Conservation (phyloP, 306 rosid genomes). For the Castanea mollissima region DNA sequence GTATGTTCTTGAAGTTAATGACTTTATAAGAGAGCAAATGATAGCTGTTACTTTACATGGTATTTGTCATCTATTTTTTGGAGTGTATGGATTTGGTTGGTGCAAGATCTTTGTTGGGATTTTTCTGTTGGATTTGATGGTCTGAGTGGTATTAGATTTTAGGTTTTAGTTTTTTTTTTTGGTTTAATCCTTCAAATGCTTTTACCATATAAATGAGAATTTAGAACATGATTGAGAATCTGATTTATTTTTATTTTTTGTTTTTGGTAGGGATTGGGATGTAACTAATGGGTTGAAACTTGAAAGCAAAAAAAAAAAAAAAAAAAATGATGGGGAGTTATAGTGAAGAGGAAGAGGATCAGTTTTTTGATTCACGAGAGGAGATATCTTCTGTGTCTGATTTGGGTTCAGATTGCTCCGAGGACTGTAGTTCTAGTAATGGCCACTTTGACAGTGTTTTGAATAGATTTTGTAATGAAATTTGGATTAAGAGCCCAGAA, state of each 20-base stretch:
- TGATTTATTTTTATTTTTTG: background rate
- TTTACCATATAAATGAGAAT: constrained; percentile 9
- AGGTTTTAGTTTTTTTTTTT: background rate
- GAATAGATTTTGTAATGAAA: constrained; percentile 26
- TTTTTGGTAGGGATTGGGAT: background rate
- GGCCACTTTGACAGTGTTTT: constrained; percentile 23
- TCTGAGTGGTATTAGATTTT: background rate
- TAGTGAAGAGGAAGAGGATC: constrained; percentile 44
- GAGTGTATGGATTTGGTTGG: background rate
- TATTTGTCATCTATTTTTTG: background rate
- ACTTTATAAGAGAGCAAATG: background rate
- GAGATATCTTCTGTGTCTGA: constrained; percentile 69
- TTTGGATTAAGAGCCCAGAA: constrained; percentile 43
- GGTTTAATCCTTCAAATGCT: background rate
- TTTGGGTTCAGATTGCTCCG: constrained; percentile 47
- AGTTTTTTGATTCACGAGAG: constrained; percentile 69
- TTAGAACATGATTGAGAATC: constrained; percentile 12
- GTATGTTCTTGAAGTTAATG: constrained; percentile 1
- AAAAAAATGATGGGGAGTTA: constrained; percentile 25
- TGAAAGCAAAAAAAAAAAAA: background rate
- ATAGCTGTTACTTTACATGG: background rate
- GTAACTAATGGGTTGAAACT: background rate
- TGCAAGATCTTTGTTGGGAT: constrained; percentile 24
- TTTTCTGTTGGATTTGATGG: constrained; percentile 4
- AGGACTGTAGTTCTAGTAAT: constrained; percentile 36